phyloP scores from a whole-genome alignment of 768 basidiomycete species.

The Brasilioporus rufonigricans region DNA sequence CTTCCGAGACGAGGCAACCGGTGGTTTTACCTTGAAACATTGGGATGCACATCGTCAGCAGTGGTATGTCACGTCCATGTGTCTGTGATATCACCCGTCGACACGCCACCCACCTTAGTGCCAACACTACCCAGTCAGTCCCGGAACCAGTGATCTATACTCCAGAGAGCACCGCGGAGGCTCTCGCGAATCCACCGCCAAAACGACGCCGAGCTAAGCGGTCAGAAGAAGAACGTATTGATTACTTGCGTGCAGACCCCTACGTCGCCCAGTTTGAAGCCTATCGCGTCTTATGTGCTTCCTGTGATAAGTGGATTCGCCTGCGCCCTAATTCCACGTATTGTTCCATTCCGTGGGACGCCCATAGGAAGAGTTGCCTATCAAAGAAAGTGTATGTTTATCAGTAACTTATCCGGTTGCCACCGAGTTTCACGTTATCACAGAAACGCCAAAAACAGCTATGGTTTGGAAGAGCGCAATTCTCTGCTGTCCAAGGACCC shows the following conservation, averaged over 20 bases:
- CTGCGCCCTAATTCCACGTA: conserved; percentile 85
- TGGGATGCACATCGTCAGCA: conserved; percentile 65
- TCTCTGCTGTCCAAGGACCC: conserved; percentile 60
- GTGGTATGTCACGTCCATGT: conserved; percentile 44
- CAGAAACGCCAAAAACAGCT: conserved; percentile 47
- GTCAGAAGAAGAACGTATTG: conserved; percentile 74
- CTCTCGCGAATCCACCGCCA: conserved; percentile 45
- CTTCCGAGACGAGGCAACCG: conserved; percentile 62
- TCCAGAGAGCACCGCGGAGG: conserved; percentile 40
- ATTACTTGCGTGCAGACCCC: conserved; percentile 64
- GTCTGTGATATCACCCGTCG: conserved; percentile 2
- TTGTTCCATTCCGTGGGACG: conserved; percentile 87
- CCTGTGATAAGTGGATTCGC: conserved; percentile 84
- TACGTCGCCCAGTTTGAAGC: conserved; percentile 82
- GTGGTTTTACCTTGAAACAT: conserved; percentile 62
- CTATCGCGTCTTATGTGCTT: conserved; percentile 74
- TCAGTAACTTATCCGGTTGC: conserved; percentile 4
- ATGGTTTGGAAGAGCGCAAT: conserved; percentile 61
- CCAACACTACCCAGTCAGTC: conserved; percentile 31
- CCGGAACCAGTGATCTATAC: conserved; percentile 41
- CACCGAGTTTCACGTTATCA: conserved; percentile 6
- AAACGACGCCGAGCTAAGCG: conserved; percentile 75
- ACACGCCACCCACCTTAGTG: conserved; percentile 19
- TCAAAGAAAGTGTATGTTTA: conserved; percentile 67
- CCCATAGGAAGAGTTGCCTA: conserved; percentile 78